A percentile compares a stretch with the other conserved stretches of the same genome.
phyloP scores from a whole-genome alignment of 228 moss, liverwort and hornwort species.

The Sphagnum magellanicum region DNA sequence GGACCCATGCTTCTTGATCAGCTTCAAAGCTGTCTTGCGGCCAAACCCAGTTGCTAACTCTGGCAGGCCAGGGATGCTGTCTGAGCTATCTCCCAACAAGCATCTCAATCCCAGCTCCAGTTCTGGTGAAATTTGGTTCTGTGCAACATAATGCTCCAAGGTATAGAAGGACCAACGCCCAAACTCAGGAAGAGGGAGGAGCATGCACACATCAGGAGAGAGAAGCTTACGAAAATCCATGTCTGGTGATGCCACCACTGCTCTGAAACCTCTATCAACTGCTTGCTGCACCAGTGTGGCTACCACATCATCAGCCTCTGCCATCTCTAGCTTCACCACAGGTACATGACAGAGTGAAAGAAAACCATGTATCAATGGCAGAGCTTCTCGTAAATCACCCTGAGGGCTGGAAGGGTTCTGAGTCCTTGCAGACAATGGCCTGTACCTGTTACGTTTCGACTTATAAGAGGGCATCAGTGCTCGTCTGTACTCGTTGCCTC shows the following conservation, averaged over 20 bases:
- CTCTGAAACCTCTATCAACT: conserved; percentile 43
- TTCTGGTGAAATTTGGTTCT: conserved; percentile 60
- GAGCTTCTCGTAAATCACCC: conserved; percentile 61
- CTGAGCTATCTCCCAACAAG: conserved; percentile 79
- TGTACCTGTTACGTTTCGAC: conserved; percentile 55
- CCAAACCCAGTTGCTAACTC: conserved; percentile 75
- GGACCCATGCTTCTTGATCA: conserved; percentile 88
- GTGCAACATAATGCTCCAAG: conserved; percentile 61
- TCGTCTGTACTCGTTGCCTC: conserved; percentile 78
- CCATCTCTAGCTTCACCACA: conserved; percentile 74
- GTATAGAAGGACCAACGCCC: conserved; percentile 96
- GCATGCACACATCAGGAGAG: conserved; percentile 63
- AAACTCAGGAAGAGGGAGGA: conserved; percentile 72
- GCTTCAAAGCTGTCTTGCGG: conserved; percentile 75
- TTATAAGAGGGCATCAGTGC: conserved; percentile 72
- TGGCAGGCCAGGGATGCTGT: conserved; percentile 75
- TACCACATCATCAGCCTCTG: conserved; percentile 91
- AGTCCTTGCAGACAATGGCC: conserved; percentile 35
- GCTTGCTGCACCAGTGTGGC: conserved; percentile 79
- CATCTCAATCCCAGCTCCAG: conserved; percentile 79
- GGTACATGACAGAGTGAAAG: conserved; percentile 72
- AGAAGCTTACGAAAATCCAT: conserved; percentile 93
- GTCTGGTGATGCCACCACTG: conserved; percentile 90
- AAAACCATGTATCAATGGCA: conserved; percentile 64
- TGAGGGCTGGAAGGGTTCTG: conserved; percentile 32